Base-by-base conservation (phyloP, 306 rosid genomes). In the Sesbania bispinosa region DNA sequence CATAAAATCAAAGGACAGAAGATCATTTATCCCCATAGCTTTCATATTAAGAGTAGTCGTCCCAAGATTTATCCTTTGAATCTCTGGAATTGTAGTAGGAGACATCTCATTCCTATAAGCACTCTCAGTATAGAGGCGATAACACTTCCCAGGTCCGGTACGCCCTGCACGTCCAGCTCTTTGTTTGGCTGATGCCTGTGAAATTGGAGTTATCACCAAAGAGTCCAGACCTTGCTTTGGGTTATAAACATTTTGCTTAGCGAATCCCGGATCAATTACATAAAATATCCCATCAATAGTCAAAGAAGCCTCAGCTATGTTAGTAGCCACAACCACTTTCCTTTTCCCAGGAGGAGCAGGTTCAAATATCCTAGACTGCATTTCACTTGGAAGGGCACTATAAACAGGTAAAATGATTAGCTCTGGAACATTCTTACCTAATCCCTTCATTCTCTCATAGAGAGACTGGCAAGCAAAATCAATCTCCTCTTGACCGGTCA, bases 171-270 rank as follows among this genome's bases (percentile, higher is more conserved):
- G 91, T 58, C 97, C 97, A 46, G 96, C 79, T 55, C 97, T 93
- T 82, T 92, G 97, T 61, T 92, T 90, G 33, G 96, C 97, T 74
- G 97, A 93, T 65, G 97, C 97, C 16, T 87, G 6, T 96, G 97
- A 79, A 92, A 92, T 61, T 92, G 97, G 62, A 92, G 89, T n/a
- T n/a, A n/a, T n/a, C n/a, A n/a, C n/a, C n/a, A n/a, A n/a, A 21
- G 97, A 96, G 70, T 92, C 97, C 97, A 92, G 89, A 41, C 97
- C 97, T 96, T 89, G 87, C 81, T 92, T 81, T 32, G 97, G 97
- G 43, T 92, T 92, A 74, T 92, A 92, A 16, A 92, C 97, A 79
- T 92, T 92, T 96, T 89, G 89, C 78, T 92, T 92, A 32, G 93
- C 90, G 63, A 87, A 92, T 11, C 97, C 97, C 0, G 97, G 85